Conservation (phyloP, 2,329 filamentous ascomycete genomes). For the Pestalotiopsis sp. region DNA sequence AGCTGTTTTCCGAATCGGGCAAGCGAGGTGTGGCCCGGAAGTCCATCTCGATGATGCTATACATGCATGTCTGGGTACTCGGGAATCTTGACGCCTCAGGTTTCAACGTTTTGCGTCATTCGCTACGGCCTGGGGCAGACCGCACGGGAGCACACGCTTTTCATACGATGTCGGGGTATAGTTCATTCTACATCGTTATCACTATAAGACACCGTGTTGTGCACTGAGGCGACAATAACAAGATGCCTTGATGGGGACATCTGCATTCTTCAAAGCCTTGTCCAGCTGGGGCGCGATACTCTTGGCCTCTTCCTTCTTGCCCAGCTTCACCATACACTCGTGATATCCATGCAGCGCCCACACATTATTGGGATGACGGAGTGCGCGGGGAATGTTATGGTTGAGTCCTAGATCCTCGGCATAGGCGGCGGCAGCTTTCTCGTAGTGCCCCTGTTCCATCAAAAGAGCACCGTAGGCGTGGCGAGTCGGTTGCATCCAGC, state of each 20-base stretch:
- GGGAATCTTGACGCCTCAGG: neutral
- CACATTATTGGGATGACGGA: conserved; percentile 71
- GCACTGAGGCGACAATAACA: conserved; percentile 33
- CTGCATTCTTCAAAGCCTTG: conserved; percentile 23
- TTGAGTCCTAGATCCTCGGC: conserved; percentile 61
- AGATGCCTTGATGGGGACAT: conserved; percentile 33
- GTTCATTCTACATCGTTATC: neutral
- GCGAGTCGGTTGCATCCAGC: conserved; percentile 74
- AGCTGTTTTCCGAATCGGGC: neutral
- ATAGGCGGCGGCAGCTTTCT: conserved; percentile 59
- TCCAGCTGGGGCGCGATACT: conserved; percentile 26
- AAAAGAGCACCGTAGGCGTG: conserved; percentile 71
- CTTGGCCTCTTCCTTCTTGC: conserved; percentile 39
- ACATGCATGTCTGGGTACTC: neutral
- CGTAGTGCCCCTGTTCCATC: conserved; percentile 62
- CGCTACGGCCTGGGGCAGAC: neutral
- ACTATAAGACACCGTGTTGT: neutral
- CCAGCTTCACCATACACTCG: conserved; percentile 64
- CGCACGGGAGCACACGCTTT: neutral
- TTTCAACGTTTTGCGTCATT: neutral
- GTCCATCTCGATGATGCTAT: neutral
- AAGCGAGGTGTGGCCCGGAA: neutral
- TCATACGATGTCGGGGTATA: neutral
- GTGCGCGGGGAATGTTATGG: conserved; percentile 60
- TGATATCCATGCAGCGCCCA: conserved; percentile 75